phyloP scores from a whole-genome alignment of 2,329 filamentous ascomycete genomes.

The Aphanocladium album region DNA sequence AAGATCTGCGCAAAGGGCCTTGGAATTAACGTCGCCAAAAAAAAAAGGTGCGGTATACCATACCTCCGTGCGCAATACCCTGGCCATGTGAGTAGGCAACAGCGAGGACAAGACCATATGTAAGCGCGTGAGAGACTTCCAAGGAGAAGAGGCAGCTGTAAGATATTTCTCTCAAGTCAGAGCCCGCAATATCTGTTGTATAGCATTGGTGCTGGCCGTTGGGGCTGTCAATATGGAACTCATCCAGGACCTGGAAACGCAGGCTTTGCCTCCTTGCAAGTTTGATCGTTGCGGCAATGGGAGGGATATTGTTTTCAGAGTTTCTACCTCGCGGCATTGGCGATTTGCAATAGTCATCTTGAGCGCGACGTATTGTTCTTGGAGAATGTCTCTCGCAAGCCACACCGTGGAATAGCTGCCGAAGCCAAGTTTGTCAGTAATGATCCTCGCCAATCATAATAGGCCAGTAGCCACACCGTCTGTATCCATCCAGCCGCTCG shows the following conservation, averaged over 20 bases:
- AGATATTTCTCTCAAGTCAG: conserved; percentile 20
- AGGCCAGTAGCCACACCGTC: conserved; percentile 34
- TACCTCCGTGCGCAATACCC: conserved; percentile 29
- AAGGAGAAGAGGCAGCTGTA: conserved; percentile 21
- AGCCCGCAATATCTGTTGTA: conserved; percentile 23
- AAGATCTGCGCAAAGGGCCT: no score
- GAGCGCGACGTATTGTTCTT: conserved; percentile 26
- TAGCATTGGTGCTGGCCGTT: conserved; percentile 27
- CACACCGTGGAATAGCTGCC: conserved; percentile 29
- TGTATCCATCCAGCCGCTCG: conserved; percentile 24
- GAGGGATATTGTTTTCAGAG: conserved; percentile 15
- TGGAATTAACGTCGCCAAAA: no score
- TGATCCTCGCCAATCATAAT: conserved; percentile 29
- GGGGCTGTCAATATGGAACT: conserved; percentile 21
- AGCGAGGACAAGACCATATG: conserved; percentile 25
- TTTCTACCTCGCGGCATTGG: conserved; percentile 18
- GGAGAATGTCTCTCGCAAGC: conserved; percentile 26
- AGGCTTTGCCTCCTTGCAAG: not conserved
- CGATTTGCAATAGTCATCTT: conserved; percentile 28
- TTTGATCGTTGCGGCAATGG: not conserved
- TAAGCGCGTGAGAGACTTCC: conserved; percentile 23
- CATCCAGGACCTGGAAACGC: conserved; percentile 22
- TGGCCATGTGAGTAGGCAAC: conserved; percentile 25
- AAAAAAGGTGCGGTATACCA: no score
- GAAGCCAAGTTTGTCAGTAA: conserved; percentile 27